Conservation (phyloP, 306 rosid genomes). For the Calophaca sinica region DNA sequence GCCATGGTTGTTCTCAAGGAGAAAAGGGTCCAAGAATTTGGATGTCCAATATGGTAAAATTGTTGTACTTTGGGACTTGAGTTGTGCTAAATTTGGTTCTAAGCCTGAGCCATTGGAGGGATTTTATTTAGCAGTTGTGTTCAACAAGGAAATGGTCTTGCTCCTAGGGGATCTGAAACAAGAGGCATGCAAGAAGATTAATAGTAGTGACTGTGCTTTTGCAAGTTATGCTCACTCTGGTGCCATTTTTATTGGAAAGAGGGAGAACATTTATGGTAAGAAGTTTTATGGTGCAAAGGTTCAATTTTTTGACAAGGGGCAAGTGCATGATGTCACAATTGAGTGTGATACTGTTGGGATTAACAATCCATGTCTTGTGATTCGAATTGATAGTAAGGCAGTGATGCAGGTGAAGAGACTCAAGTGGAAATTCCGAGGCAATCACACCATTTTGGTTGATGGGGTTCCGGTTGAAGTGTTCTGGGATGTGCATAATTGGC, state of each 20-base stretch:
- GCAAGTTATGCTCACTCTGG: slow-evolving; percentile 41
- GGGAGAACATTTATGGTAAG: slow-evolving; percentile 84
- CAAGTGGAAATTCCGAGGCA: slow-evolving; percentile 91
- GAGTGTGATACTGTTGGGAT: slow-evolving; percentile 78
- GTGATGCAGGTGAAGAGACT: slow-evolving; percentile 84
- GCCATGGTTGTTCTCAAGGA: slow-evolving; percentile 89
- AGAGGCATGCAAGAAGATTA: slow-evolving; percentile 66
- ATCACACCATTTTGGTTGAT: slow-evolving; percentile 76
- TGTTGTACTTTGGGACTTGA: slow-evolving; percentile 77
- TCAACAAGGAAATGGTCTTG: slow-evolving; percentile 62
- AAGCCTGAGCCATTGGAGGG: slow-evolving; percentile 87
- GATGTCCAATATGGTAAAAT: slow-evolving; percentile 68
- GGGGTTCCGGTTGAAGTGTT: slow-evolving; percentile 81
- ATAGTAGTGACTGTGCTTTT: slow-evolving; percentile 36
- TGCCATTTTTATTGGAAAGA: slow-evolving; percentile 67
- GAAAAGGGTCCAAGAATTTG: slow-evolving; percentile 77
- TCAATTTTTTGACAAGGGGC: slow-evolving; percentile 75
- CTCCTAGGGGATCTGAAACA: slow-evolving; percentile 74
- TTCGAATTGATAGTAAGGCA: slow-evolving; percentile 70
- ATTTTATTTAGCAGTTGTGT: slow-evolving; percentile 65
- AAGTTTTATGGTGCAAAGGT: slow-evolving; percentile 69
- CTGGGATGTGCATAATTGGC: slow-evolving; percentile 96
- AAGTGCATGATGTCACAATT: slow-evolving; percentile 68
- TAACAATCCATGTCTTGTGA: slow-evolving; percentile 73
- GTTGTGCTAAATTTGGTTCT: slow-evolving; percentile 76